Percentiles rank a stretch among this genome's conserved stretches.
Conservation (phyloP, 345 rosid genomes). For the Tarenaya hassleriana region DNA sequence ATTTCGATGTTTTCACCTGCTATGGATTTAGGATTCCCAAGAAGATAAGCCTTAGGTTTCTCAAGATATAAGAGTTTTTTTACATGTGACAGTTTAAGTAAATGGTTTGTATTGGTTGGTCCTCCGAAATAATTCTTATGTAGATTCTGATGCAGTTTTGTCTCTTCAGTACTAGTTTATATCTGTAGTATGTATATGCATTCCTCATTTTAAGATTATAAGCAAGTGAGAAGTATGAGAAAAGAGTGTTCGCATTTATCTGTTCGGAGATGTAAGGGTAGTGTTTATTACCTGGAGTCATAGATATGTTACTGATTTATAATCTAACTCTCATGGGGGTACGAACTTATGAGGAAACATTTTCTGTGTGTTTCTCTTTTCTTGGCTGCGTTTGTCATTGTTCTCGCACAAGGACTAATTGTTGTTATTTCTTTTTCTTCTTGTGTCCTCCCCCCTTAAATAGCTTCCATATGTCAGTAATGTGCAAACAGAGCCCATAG, state of each 20-base stretch:
- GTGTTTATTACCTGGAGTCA: too few relatives aligned
- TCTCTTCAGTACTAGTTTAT: background rate
- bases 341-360: too few relatives aligned
- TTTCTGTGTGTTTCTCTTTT: background rate
- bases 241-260: too few relatives aligned
- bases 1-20: background rate
- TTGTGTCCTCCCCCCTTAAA: slow-evolving; percentile 3
- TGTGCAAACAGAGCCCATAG: slow-evolving; percentile 82
- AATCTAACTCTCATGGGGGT: too few relatives aligned
- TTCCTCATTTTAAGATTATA: too few relatives aligned
- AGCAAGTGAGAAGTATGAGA: too few relatives aligned
- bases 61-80: background rate
- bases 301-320: too few relatives aligned
- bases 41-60: slow-evolving; percentile 1
- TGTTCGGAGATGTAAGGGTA: too few relatives aligned
- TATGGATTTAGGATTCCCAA: background rate
- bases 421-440: background rate
- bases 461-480: slow-evolving; percentile 90
- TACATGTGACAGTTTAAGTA: slow-evolving; percentile 1
- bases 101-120: background rate
- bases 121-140: background rate
- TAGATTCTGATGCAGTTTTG: slow-evolving; percentile 1
- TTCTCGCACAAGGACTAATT: slow-evolving; percentile 2
- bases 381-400: background rate
- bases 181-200: too few relatives aligned